Conservation (phyloP, 768 basidiomycete species). For the Lactifluus subvellereus region DNA sequence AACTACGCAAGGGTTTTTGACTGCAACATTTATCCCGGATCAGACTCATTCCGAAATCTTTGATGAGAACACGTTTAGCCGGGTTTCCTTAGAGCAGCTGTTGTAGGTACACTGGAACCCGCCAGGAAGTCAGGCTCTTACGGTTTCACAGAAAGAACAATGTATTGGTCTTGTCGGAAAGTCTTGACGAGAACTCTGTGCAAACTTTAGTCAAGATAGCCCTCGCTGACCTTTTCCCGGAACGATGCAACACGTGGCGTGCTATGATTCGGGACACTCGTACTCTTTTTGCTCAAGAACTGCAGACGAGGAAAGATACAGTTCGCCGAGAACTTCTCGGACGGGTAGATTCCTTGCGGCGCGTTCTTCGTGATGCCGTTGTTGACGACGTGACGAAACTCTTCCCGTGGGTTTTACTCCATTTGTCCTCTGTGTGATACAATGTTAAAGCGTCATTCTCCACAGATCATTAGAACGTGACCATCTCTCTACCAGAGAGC, state of each 20-base stretch:
- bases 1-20: conserved; percentile 21
- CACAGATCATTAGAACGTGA: background rate
- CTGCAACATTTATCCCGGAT: background rate
- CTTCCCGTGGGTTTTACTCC: conserved; percentile 5
- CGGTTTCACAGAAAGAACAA: background rate
- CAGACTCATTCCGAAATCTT: background rate
- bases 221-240: background rate
- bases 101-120: background rate
- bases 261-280: background rate
- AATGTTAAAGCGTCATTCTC: background rate
- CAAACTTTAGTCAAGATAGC: background rate
- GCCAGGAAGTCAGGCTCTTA: background rate
- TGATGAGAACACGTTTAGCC: background rate
- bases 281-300: background rate
- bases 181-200: background rate
- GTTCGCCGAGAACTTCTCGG: background rate
- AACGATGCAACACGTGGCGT: background rate
- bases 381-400: background rate
- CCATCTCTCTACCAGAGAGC: background rate
- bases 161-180: background rate
- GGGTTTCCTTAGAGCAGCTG: background rate
- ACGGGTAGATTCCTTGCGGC: background rate
- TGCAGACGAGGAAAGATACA: background rate
- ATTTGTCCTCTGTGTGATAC: too few relatives aligned
- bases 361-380: background rate